phyloP scores from a whole-genome alignment of 2,329 filamentous ascomycete species.

The Arthrobotrys megalospora region DNA sequence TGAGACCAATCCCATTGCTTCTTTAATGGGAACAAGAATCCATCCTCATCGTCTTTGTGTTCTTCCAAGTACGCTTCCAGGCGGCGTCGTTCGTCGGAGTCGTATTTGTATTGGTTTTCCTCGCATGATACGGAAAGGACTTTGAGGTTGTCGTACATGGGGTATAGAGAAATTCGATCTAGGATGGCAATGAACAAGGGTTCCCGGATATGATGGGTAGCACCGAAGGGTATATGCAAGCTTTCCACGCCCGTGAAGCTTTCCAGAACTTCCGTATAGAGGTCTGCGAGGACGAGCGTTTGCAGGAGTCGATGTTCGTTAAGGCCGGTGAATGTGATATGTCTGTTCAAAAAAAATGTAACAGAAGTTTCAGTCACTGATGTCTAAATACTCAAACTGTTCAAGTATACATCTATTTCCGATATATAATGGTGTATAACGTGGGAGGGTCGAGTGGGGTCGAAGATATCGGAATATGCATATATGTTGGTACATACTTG shows the following conservation, averaged over 20 bases:
- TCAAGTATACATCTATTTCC: slow-evolving; percentile 8
- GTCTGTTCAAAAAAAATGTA: slow-evolving; percentile 19
- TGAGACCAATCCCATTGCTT: slow-evolving; percentile 28
- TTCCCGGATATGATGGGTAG: slow-evolving; percentile 21
- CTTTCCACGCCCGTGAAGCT: slow-evolving; percentile 28
- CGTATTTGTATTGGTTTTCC: slow-evolving; percentile 25
- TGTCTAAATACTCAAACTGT: slow-evolving; percentile 17
- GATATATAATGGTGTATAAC: not conserved
- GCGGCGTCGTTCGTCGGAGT: slow-evolving; percentile 21
- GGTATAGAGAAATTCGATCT: slow-evolving; percentile 21
- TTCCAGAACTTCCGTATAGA: slow-evolving; percentile 21
- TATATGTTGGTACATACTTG: slow-evolving; percentile 23
- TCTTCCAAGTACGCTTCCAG: slow-evolving; percentile 20
- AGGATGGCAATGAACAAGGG: slow-evolving; percentile 22
- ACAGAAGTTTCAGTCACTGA: slow-evolving; percentile 31
- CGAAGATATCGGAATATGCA: slow-evolving; percentile 12
- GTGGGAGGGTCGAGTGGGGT: slow-evolving; percentile 22
- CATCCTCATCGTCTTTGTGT: slow-evolving; percentile 23
- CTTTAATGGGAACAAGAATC: slow-evolving; percentile 8
- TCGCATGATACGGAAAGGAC: slow-evolving; percentile 19
- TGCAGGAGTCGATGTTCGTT: slow-evolving; percentile 22
- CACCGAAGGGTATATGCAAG: slow-evolving; percentile 21
- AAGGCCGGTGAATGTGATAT: slow-evolving; percentile 25
- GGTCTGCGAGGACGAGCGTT: slow-evolving; percentile 25
- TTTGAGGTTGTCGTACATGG: slow-evolving; percentile 29